Percentiles rank a stretch among this genome's conserved stretches.
phyloP scores from a whole-genome alignment of 768 basidiomycete species.

The Tulasnella sp. region DNA sequence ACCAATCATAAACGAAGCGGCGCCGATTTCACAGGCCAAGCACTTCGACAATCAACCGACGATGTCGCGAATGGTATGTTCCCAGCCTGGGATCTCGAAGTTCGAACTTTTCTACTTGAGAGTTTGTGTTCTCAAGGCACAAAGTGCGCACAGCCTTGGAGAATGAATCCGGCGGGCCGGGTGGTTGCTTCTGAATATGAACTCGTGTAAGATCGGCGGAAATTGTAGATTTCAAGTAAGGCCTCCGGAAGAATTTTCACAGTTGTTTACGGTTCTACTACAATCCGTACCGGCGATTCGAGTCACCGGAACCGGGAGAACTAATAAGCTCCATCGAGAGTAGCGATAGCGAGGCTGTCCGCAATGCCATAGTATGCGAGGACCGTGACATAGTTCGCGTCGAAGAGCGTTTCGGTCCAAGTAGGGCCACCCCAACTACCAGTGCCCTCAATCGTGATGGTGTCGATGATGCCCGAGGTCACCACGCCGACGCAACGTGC shows the following conservation, averaged over 20 bases:
- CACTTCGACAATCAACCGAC: background rate
- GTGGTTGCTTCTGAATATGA: background rate
- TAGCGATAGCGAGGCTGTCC: background rate
- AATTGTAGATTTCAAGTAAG: background rate
- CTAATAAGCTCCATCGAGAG: background rate
- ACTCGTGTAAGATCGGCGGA: background rate
- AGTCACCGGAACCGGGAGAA: background rate
- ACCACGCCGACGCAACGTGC: constrained; percentile 28
- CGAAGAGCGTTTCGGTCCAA: constrained; percentile 11
- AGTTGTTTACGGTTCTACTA: background rate
- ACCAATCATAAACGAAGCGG: background rate
- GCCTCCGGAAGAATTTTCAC: background rate
- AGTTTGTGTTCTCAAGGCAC: background rate
- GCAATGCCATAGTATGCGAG: constrained; percentile 12
- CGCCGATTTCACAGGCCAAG: background rate
- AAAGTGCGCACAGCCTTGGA: background rate
- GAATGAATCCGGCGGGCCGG: background rate
- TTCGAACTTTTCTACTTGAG: background rate
- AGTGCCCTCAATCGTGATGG: constrained; percentile 39
- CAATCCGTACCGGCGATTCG: background rate
- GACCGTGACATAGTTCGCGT: constrained; percentile 6
- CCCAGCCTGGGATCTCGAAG: background rate
- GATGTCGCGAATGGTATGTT: background rate
- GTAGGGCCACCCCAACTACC: constrained; percentile 35
- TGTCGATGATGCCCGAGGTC: constrained; percentile 43